Evolutionary conservation across 176 grass and related monocot species (phyloP), one percentile per base, ranked within the genome.

Genomic region (Microstegium vimineum): DNA sequence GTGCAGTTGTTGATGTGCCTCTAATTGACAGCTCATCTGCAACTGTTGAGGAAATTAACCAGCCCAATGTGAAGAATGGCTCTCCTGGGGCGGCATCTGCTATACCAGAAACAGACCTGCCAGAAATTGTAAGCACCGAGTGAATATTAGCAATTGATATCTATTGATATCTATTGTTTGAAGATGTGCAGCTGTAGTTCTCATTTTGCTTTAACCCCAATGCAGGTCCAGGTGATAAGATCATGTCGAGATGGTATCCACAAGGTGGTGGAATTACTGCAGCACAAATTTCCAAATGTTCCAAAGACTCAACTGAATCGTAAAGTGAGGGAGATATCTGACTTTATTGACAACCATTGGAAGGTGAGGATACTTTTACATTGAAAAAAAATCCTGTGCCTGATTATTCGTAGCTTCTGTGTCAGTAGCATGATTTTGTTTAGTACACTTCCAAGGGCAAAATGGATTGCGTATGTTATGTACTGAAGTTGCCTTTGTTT

Each of bases 321-420:
- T 42, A 99, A 89, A 99, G 85, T 95, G 56, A 88, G 96, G 33
- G 96, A 95, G 90, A 84, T 90, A 71, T 88, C 96, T 25, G 83
- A 90, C 38, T 99, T 95, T 34, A 81, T 92, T 61, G 96, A 99
- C 82, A 95, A 87, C 62, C 87, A 43, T 54, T 99, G 93, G 93
- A 87, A 99, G 93, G 96, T 98, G 57, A 89, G 66, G 63, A 82
- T 31, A 18, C 56, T 57, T 72, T 76, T 17, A 42, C 17, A 41
- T 41, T 60, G 17, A 68, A 75, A 73, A 69, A 81, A 37, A 18
- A 8, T 11, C 1, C 26, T 7, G 14, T 89, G 57, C 12, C 52
- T 73, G 17, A 33, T 28, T 73, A 56, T 49, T 42, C 15, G 23
- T 49, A 64, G 42, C 17, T 33, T 6, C 28, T 57, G 20, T 61